These are phyloP conservation scores for Aspergillus amoenus DNA, from an alignment of 2,329 filamentous ascomycete species.

Conservation along the genomic window DNA sequence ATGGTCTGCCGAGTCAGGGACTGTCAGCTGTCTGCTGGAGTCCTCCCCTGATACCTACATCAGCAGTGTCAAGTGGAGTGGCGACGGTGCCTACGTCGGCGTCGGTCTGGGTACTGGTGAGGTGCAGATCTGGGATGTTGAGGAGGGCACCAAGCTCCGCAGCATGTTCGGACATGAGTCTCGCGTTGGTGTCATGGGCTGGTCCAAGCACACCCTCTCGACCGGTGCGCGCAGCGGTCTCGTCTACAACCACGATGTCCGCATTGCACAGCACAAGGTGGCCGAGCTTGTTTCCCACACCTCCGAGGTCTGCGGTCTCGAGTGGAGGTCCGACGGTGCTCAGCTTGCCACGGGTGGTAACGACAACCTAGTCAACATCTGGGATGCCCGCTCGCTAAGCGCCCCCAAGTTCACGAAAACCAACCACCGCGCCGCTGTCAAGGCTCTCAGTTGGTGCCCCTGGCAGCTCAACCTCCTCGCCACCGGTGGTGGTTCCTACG, in stretches of 20 bases:
- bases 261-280: conserved; percentile 95
- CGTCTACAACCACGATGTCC: conserved; percentile 98
- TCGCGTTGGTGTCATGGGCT: conserved; percentile 96
- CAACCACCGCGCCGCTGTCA: conserved; percentile 98
- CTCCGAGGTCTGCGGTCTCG: conserved; percentile 94
- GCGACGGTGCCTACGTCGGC: conserved; percentile 92
- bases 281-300: conserved; percentile 97
- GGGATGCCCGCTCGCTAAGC: conserved; percentile 89
- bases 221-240: conserved; percentile 92
- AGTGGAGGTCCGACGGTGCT: conserved; percentile 94
- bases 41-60: conserved; percentile 89
- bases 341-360: conserved; percentile 97
- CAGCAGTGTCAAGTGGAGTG: conserved; percentile 98
- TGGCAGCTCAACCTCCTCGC: conserved; percentile 98
- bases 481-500: conserved; percentile 92
- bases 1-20: conserved; percentile 93
- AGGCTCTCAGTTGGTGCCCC: conserved; percentile 97
- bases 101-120: conserved; percentile 94
- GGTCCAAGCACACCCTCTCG: conserved; percentile 97
- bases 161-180: conserved; percentile 98
- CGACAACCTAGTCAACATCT: conserved; percentile 98
- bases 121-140: conserved; percentile 98
- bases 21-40: conserved; percentile 85
- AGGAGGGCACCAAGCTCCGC: conserved; percentile 90
- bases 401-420: conserved; percentile 99